Evolutionary conservation across 805 yeast species (phyloP).

Genomic region (Metschnikowia picachoensis): DNA sequence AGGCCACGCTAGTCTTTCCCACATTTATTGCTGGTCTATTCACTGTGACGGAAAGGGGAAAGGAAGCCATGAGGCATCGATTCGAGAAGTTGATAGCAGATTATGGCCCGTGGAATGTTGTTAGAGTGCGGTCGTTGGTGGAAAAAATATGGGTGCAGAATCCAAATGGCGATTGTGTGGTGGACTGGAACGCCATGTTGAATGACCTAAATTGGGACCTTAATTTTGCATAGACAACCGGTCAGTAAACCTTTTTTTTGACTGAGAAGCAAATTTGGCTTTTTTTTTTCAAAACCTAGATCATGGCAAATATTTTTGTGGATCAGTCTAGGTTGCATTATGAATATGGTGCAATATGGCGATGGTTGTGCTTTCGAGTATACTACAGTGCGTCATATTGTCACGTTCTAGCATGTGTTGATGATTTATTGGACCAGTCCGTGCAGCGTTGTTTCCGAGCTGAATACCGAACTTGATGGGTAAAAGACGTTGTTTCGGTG

Average conservation of each 20-base stretch:
- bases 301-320: too few species aligned
- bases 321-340: too few species aligned
- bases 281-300: too few species aligned
- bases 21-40: conserved; percentile 74
- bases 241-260: neutral
- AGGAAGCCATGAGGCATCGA: conserved; percentile 47
- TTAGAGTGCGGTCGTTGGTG: conserved; percentile 41
- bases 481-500: too few species aligned
- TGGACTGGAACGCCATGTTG: conserved; percentile 72
- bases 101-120: conserved; percentile 66
- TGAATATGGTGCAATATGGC: too few species aligned
- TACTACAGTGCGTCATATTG: too few species aligned
- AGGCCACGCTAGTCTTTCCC: conserved; percentile 72
- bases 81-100: conserved; percentile 54
- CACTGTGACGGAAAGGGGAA: conserved; percentile 49
- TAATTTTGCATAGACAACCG: conserved; percentile 55
- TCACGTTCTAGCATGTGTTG: too few species aligned
- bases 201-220: conserved; percentile 72
- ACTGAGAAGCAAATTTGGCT: too few species aligned
- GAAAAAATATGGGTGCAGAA: conserved; percentile 48
- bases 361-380: too few species aligned
- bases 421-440: too few species aligned
- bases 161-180: conserved; percentile 51
- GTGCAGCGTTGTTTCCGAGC: too few species aligned
- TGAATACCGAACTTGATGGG: too few species aligned